Conservation (phyloP, 768 basidiomycete genomes). For the Coprinopsis sp. region DNA sequence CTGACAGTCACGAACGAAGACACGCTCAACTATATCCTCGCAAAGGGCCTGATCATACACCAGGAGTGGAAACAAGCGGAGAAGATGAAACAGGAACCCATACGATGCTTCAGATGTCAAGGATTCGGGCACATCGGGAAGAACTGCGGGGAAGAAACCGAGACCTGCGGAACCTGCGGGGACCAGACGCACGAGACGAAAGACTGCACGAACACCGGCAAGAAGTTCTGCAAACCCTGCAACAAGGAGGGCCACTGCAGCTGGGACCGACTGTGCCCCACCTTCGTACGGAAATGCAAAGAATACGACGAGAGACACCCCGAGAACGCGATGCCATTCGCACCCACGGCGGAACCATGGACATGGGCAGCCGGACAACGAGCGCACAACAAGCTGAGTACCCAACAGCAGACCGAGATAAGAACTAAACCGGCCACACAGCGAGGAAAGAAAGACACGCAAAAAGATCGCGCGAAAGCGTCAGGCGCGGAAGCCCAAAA, state of each 20-base stretch:
- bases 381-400: too few species aligned
- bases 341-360: constrained; percentile 6
- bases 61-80: constrained; percentile 10
- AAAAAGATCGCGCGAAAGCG: background rate
- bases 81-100: background rate
- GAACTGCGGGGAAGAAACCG: background rate
- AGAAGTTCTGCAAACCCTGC: constrained; percentile 14
- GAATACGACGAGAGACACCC: constrained; percentile 11
- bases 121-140: background rate
- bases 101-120: background rate
- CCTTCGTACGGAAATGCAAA: constrained; percentile 10
- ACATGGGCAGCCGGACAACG: too few species aligned
- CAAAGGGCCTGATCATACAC: constrained; percentile 7
- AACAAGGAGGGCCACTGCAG: constrained; percentile 14
- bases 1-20: constrained; percentile 8
- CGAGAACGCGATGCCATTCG: constrained; percentile 19
- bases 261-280: constrained; percentile 16
- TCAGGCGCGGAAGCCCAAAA: background rate
- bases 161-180: constrained; percentile 6
- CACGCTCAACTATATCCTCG: constrained; percentile 12
- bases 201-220: background rate
- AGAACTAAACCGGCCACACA: too few species aligned
- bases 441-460: constrained; percentile 16
- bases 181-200: constrained; percentile 7
- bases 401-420: too few species aligned